Conservation (phyloP, 768 basidiomycete genomes). For the Lyophyllum atratum region DNA sequence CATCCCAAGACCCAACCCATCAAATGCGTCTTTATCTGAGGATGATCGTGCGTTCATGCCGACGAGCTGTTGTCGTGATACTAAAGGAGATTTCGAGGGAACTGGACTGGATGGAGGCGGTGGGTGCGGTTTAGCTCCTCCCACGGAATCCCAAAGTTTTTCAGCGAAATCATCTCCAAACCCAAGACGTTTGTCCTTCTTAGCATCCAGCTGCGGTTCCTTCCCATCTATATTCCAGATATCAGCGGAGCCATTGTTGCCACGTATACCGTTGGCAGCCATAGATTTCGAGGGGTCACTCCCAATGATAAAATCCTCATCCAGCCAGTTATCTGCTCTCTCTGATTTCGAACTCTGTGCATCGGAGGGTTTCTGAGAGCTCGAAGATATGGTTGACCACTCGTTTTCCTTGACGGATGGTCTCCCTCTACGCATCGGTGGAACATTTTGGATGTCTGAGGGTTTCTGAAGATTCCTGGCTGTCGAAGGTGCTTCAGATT, state of each 20-base stretch:
- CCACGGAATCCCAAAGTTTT: conserved; percentile 56
- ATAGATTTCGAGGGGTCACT: conserved; percentile 53
- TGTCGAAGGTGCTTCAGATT: conserved; percentile 30
- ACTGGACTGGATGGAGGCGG: conserved; percentile 16
- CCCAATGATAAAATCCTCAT: conserved; percentile 37
- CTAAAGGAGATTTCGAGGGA: conserved; percentile 12
- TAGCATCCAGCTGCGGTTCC: conserved; percentile 16
- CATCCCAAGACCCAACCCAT: conserved; percentile 61
- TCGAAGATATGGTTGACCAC: not conserved
- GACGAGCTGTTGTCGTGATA: conserved; percentile 4
- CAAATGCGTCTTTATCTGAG: conserved; percentile 71
- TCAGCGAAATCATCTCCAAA: conserved; percentile 74
- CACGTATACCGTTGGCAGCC: conserved; percentile 23
- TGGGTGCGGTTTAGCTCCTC: conserved; percentile 27
- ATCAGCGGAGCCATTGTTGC: conserved; percentile 28
- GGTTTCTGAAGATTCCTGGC: conserved; percentile 35
- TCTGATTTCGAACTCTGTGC: conserved; percentile 8
- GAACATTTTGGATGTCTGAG: conserved; percentile 1
- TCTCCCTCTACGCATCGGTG: conserved; percentile 16
- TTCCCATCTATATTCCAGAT: conserved; percentile 40
- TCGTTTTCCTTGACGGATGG: conserved; percentile 13
- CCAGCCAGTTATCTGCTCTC: conserved; percentile 33
- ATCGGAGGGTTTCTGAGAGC: conserved; percentile 1
- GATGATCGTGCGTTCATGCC: conserved; percentile 11
- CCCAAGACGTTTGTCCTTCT: conserved; percentile 30